phyloP scores from a whole-genome alignment of 345 rosid genomes.

The Gossypium ekmanianum region DNA sequence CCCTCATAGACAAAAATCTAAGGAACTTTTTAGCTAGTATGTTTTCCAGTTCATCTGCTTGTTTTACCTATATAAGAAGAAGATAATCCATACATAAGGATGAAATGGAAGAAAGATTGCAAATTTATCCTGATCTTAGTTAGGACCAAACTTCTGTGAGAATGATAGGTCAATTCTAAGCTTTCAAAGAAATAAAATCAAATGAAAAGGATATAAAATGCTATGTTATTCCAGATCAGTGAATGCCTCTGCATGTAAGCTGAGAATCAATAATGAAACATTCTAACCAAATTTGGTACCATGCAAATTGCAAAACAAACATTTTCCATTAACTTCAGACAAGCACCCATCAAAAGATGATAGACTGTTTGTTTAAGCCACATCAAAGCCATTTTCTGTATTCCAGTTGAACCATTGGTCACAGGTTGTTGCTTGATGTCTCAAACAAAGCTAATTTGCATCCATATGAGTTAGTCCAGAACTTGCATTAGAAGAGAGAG shows the following conservation, averaged over 20 bases:
- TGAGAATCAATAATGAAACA: not conserved
- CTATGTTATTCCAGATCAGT: not conserved
- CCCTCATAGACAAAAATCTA: slow-evolving; percentile 98
- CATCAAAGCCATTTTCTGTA: too few species aligned
- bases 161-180: not conserved
- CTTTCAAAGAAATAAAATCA: not conserved
- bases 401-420: too few species aligned
- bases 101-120: slow-evolving; percentile 7
- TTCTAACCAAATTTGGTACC: not conserved
- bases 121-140: not conserved
- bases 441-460: too few species aligned
- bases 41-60: slow-evolving; percentile 97
- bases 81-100: slow-evolving; percentile 1
- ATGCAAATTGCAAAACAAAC: not conserved
- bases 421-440: too few species aligned
- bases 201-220: not conserved
- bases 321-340: not conserved
- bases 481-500: too few species aligned
- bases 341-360: not conserved
- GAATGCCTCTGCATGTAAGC: not conserved
- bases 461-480: too few species aligned
- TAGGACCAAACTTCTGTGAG: not conserved
- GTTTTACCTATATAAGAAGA: slow-evolving; percentile 61
- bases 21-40: slow-evolving; percentile 87
- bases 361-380: not conserved